Base-by-base conservation (phyloP, 257 asterid genomes). In the Handroanthus guayacan region DNA sequence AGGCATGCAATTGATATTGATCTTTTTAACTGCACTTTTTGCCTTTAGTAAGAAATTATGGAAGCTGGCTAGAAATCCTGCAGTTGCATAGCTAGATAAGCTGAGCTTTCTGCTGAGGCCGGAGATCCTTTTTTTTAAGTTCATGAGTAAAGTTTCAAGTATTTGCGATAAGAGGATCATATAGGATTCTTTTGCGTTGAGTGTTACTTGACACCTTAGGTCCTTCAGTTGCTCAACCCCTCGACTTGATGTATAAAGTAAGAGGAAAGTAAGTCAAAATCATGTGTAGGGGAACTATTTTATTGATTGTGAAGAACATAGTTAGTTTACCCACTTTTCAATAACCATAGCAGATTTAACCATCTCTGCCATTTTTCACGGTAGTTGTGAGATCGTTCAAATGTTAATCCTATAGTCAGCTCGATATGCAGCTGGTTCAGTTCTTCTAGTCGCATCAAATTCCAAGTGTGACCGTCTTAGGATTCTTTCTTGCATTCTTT, bases 401-500 rank as follows among this genome's bases (percentile, higher is more conserved):
- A 55, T 44, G 34, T 43, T 1, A 25, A 25, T 25, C 31, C 31
- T 25, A 25, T 25, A 50, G 39, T 5, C 34, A 39, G 61, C n/a
- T 3, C 31, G 5, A 38, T 9, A 18, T 69, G 20, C 18, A 47
- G 81, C 18, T 69, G 64, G 51, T 62, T 61, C 57, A 70, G 61
- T 43, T 69, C 8, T 13, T 38, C 8, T 13, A 39, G 41, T 45
- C 14, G 5, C 61, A 17, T 52, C 60, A 78, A 38, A 48, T 36
- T 55, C 61, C 68, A 63, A 25, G 1, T 14, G 9, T 56, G 4
- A 60, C 50, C 55, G 5, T 48, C 71, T 68, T 17, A 5, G n/a
- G 9, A 41, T 13, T 48, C 52, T 14, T 62, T 56, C 13, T 1
- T 37, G 34, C 51, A 16, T 58, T 17, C 34, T 47, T 12, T 11